Percentiles rank a stretch among this genome's conserved stretches.
These are phyloP conservation scores for Naganishia randhawae DNA, from an alignment of 768 basidiomycete species.

Conservation along the genomic window DNA sequence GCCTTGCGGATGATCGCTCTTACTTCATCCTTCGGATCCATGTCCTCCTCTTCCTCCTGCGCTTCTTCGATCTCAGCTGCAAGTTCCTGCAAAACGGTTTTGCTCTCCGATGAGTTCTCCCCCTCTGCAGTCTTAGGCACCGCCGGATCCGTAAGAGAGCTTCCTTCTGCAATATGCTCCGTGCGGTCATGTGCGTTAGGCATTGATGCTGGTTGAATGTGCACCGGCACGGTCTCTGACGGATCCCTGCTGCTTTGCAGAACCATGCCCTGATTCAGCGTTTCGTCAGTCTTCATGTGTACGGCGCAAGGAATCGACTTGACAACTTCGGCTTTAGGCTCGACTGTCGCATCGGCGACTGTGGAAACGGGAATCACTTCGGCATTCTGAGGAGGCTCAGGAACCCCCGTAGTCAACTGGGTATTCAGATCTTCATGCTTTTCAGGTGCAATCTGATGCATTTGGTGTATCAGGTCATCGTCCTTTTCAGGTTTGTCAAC, in stretches of 20 bases:
- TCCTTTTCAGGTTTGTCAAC: not conserved
- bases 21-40: slow-evolving; percentile 55
- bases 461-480: not conserved
- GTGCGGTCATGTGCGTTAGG: not conserved
- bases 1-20: slow-evolving; percentile 37
- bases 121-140: not conserved
- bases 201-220: not conserved
- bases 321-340: not conserved
- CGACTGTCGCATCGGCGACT: not conserved
- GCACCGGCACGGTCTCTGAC: not conserved
- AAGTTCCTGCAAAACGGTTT: slow-evolving; percentile 2
- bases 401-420: not conserved
- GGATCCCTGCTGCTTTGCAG: not conserved
- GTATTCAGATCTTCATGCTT: not conserved
- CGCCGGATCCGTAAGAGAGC: not conserved
- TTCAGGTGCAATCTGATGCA: not conserved
- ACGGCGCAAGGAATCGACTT: not conserved
- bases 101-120: not conserved
- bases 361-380: not conserved
- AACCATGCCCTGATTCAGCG: not conserved
- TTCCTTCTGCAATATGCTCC: not conserved
- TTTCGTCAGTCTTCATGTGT: not conserved
- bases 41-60: slow-evolving; percentile 51
- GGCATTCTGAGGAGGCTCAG: not conserved
- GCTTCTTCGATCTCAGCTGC: slow-evolving; percentile 11